Conservation (phyloP, 106 monocot genomes). For the Allium fistulosum region DNA sequence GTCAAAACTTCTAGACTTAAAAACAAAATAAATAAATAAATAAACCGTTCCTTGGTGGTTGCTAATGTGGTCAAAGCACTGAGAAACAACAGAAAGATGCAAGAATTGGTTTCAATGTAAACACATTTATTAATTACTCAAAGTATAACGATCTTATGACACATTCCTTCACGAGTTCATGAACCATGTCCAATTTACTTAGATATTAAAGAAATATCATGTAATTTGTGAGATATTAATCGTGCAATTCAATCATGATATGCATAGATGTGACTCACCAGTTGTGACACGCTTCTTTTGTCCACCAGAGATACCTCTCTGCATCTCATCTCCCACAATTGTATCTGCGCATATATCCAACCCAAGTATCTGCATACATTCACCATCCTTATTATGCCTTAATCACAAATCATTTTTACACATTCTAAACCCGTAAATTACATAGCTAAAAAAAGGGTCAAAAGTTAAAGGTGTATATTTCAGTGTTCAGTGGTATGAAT, state of each 20-base stretch:
- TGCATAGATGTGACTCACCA: conserved; percentile 16
- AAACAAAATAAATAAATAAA: background rate
- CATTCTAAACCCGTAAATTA: background rate
- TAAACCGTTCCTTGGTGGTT: too few relatives aligned
- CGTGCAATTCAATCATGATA: background rate
- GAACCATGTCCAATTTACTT: too few relatives aligned
- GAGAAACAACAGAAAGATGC: background rate
- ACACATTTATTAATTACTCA: background rate
- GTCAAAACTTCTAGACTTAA: background rate
- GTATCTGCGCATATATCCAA: conserved; percentile 51
- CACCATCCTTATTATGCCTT: background rate
- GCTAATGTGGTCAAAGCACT: too few relatives aligned
- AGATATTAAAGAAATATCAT: background rate
- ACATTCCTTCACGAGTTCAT: too few relatives aligned
- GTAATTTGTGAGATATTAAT: background rate
- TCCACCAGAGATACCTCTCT: conserved; percentile 52
- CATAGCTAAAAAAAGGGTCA: background rate
- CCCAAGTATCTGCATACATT: conserved; percentile 41
- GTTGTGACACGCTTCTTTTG: conserved; percentile 63
- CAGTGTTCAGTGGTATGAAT: too few relatives aligned
- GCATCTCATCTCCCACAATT: conserved; percentile 52
- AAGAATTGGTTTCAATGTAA: background rate
- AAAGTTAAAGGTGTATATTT: too few relatives aligned
- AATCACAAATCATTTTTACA: background rate
- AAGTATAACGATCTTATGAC: background rate